Base-by-base conservation (phyloP, 78 protist species). In the Dictyostelium purpureum region DNA sequence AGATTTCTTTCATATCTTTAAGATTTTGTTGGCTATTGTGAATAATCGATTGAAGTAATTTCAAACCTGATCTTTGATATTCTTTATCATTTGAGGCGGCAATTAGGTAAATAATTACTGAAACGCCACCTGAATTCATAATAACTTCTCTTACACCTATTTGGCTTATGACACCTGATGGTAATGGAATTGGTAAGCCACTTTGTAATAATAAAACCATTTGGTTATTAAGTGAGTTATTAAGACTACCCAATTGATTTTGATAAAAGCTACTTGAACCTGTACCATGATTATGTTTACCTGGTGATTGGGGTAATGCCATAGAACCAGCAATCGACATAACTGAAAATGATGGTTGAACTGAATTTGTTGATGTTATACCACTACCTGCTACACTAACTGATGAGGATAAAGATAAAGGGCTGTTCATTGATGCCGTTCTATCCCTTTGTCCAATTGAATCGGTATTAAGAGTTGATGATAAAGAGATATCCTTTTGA, bases 1-100 rank as follows among this genome's bases (percentile, higher is more conserved):
- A 54, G 40, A 70, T 79, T 11, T 91, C 95, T 38, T 51, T 70
- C 95, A 91, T 91, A 40, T 91, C 90, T n/a, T 37, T 51, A 1
- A 70, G 28, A 45, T 91, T 91, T 10, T 59, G 70, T 56, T 75
- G 95, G 31, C 57, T 31, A 31, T 78, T 73, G 28, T 52, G 54
- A 45, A 85, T 47, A 4, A 85, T 45, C 1, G 82, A 66, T 59
- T 85, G 92, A 12, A 85, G 74, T 18, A 85, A 70, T 28, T 67
- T 47, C 19, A 85, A 24, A 47, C 83, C 51, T 4, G 76, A 47
- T 40, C 82, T 11, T 38, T 85, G 92, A 28, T 70, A 85, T 18
- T 85, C 92, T 74, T 85, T 85, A 54, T 85, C 92, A 2, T 56
- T 11, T 28, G 82, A 45, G 38, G 59, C 59, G 2, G 92, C 92